Evolutionary conservation across 2,329 filamentous ascomycete species (phyloP), one percentile per base, ranked within the genome.

Genomic region (Alternaria novae-zelandiae): DNA sequence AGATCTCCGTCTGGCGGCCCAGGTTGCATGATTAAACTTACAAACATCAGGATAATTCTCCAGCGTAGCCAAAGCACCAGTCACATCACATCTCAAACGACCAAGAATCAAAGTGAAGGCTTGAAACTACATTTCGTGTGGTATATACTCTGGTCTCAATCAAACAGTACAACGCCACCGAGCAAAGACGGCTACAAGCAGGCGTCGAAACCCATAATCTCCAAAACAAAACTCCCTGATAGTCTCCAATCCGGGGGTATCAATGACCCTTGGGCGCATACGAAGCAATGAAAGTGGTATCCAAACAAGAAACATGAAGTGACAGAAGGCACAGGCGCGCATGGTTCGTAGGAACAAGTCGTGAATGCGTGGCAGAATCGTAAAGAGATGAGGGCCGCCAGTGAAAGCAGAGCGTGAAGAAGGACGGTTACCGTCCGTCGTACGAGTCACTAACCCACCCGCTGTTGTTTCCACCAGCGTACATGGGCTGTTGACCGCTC

Each of bases 371-470:
- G 12, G n/a, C 55, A 8, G 56, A 54, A 46, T 57, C 41, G 20
- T 44, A n/a, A 44, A 56, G 41, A 21, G 47, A 51, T 36, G 45
- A 17, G 13, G 49, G 28, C 49, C 17, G 17, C 20, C 20, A 17
- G 9, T 8, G 20, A 53, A 53, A 17, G 20, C 32, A 32, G 12
- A 43, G 12, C 15, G 25, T 15, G 23, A 44, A 23, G 20, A 21
- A 26, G 10, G 5, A 46, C 6, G 5, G 36, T 53, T 50, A 67
- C 36, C 65, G 63, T 17, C 65, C 65, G 26, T 67, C 65, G n/a
- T 67, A 67, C 5, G 62, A 78, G 65, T 79, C 78, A 65, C 78
- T 79, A 15, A 73, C 73, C 78, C 78, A 79, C 26, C 76, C 76
- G n/a, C 71, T 69, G 53, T 67, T 70, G 47, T 72, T 74, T 23